Base-by-base conservation (phyloP, 1,139 yeast species). In the Spathaspora sp. region DNA sequence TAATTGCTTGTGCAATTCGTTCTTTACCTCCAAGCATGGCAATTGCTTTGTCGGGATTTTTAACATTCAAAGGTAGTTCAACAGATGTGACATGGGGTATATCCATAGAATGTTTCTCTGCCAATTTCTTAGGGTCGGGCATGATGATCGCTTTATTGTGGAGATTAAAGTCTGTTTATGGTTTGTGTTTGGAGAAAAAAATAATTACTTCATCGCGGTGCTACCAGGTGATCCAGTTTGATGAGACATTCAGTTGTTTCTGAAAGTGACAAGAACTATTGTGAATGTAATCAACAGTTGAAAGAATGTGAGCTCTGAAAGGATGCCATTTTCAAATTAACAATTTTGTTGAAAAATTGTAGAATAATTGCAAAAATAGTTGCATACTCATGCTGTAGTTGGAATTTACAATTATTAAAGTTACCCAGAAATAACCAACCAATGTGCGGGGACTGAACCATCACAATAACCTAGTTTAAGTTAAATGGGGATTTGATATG, bases 41-140 rank as follows among this genome's bases (percentile, higher is more conserved):
- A 6, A 90, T 67, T 0, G 96, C 97, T 48, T 74, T 76, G 23
- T 75, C 76, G 1, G 75, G 66, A 60, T 89, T 80, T 39, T 75
- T 72, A 10, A 93, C 93, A 20, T 76, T 74, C 34, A 89, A 71
- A 0, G 99, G 99, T 51, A 87, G 76, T 60, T 93, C 99, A 23
- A 93, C 76, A 3, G 89, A 79, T 9, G 87, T 71, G 33, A 83
- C 80, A 56, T 84, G 85, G n/a, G 95, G 95, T 3, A 86, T 74
- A 57, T 86, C 93, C 62, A 86, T 65, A 10, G 87, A 77, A 56
- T 76, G 77, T 25, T 47, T 42, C 4, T 42, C 47, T 7, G 52
- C 51, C 31, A 44, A 18, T 17, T 42, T 20, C 26, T 37, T 42
- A 15, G 39, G 26, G 2, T 42, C 37, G 2, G 43, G 10, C 47